These are phyloP conservation scores for Amanita molliuscula DNA, from an alignment of 768 basidiomycete genomes.

Conservation along the genomic window DNA sequence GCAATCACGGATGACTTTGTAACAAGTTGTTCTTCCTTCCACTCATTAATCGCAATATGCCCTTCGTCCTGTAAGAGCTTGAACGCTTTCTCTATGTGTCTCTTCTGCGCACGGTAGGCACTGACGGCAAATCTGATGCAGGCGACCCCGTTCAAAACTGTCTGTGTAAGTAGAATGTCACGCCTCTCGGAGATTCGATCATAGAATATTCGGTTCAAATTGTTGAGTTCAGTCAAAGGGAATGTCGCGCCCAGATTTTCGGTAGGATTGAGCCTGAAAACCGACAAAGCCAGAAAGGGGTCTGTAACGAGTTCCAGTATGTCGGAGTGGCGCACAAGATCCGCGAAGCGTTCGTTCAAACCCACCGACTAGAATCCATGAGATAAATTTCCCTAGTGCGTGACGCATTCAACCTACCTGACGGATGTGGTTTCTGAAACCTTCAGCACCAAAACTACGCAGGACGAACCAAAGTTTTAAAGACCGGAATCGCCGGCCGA, in stretches of 20 bases:
- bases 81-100: slow-evolving; percentile 55
- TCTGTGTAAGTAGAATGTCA: slow-evolving; percentile 72
- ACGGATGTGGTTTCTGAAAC: slow-evolving; percentile 50
- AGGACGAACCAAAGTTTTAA: slow-evolving; percentile 92
- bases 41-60: slow-evolving; percentile 28
- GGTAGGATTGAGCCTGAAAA: slow-evolving; percentile 55
- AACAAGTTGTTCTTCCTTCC: slow-evolving; percentile 16
- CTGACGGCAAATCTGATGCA: slow-evolving; percentile 78
- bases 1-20: too few species aligned
- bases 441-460: slow-evolving; percentile 69
- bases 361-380: slow-evolving; percentile 41
- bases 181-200: slow-evolving; percentile 42
- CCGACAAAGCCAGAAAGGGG: slow-evolving; percentile 63
- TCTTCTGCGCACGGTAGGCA: slow-evolving; percentile 50
- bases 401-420: slow-evolving; percentile 26
- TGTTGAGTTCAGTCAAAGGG: slow-evolving; percentile 37
- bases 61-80: slow-evolving; percentile 49
- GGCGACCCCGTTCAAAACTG: slow-evolving; percentile 58
- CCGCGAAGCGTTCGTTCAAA: slow-evolving; percentile 48
- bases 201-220: slow-evolving; percentile 57
- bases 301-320: slow-evolving; percentile 56
- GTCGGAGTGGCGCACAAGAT: slow-evolving; percentile 38
- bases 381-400: background rate
- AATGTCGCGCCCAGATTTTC: slow-evolving; percentile 7
- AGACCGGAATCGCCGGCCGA: slow-evolving; percentile 82